Base-by-base conservation (phyloP, 306 rosid genomes). In the Gillenia trifoliata region DNA sequence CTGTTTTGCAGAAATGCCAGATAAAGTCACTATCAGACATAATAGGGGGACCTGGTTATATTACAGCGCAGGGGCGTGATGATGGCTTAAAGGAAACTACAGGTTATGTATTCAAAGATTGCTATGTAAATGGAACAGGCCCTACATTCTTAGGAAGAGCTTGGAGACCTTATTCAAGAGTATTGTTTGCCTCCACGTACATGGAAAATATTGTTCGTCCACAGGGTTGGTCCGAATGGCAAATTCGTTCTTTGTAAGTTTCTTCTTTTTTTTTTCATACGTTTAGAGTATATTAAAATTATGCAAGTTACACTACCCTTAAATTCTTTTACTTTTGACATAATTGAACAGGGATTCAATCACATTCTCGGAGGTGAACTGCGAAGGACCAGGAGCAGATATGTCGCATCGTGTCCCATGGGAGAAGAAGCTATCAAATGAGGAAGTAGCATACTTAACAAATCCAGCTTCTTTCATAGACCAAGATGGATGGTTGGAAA, bases 401-500 rank as follows among this genome's bases (percentile, higher is more conserved):
- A 70, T 9, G 62, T 54, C 77, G 0, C 13, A 26, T 4, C 69
- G 77, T 49, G 73, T 80, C 20, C 12, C 64, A 4, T 80, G 83
- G 83, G 79, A 69, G 59, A 75, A 80, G 62, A 59, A 40, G 25
- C 33, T 68, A 38, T 8, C 71, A 20, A 11, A 11, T 4, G 15
- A n/a, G 11, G 76, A 80, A 29, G 17, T 50, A 52, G 17, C 29
- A 15, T 8, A 10, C 0, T 73, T 79, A 25, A 60, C 64, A 17
- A 45, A 23, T 31, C 22, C 41, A 40, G 49, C 43, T 16, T 5
- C 30, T 38, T 74, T 79, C 54, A 60, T 74, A 33, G 75, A 79
- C 71, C 72, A 74, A 63, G 76, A 80, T 2, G 72, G 72, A 28
- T 80, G 80, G 77, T 19, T 75, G 2, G 64, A 55, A 64, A 59